phyloP scores from a whole-genome alignment of 1,139 yeast species.

The Magnusiomyces paraingens region DNA sequence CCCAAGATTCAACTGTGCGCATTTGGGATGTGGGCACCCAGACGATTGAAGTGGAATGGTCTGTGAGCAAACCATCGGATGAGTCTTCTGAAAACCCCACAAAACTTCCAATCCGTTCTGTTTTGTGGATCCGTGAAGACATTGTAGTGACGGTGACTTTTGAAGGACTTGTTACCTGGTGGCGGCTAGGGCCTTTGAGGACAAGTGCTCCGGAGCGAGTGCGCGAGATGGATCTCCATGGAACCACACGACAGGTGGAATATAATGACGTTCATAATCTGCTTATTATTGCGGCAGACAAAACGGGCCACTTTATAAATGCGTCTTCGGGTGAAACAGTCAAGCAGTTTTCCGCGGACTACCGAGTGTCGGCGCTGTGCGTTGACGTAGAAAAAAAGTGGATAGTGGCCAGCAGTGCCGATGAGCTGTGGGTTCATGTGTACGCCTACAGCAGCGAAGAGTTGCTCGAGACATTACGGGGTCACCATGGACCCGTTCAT shows the following conservation, averaged over 20 bases:
- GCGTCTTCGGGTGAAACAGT: conserved; percentile 21
- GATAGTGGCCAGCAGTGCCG: conserved; percentile 30
- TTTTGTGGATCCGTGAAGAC: conserved; percentile 22
- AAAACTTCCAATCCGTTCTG: conserved; percentile 14
- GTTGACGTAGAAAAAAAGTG: conserved; percentile 23
- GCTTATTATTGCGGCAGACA: conserved; percentile 21
- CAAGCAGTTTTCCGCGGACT: conserved; percentile 26
- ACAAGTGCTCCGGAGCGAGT: conserved; percentile 10
- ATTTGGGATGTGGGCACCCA: conserved; percentile 21
- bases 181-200: conserved; percentile 20
- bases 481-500: conserved; percentile 38
- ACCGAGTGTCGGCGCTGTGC: conserved; percentile 29
- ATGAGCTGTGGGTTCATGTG: conserved; percentile 34
- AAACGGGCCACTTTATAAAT: conserved; percentile 24
- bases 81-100: neutral
- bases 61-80: conserved; percentile 1
- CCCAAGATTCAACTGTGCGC: conserved; percentile 24
- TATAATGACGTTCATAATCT: conserved; percentile 17
- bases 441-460: conserved; percentile 23
- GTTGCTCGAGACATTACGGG: conserved; percentile 27
- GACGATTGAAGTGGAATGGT: conserved; percentile 20
- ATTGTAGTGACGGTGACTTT: conserved; percentile 25
- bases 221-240: conserved; percentile 21
- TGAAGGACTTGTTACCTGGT: conserved; percentile 29
- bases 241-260: conserved; percentile 30